These are phyloP conservation scores for Sporothrix globosa DNA, from an alignment of 2,329 filamentous ascomycete species.

Conservation along the genomic window DNA sequence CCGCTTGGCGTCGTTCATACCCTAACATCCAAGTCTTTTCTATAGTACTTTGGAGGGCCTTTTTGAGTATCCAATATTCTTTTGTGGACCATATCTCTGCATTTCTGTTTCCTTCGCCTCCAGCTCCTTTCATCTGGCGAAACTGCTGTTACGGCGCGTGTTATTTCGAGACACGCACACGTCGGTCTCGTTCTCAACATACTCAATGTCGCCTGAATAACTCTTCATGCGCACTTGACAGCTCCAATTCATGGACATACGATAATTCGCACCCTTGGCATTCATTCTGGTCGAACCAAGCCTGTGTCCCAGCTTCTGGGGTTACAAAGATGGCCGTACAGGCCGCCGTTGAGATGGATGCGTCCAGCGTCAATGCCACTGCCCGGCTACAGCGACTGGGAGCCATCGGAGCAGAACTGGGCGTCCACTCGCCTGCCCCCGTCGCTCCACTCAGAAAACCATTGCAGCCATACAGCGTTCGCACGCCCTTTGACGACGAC, in stretches of 20 bases:
- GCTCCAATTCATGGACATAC: conserved; percentile 1
- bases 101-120: neutral
- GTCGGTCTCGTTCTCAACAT: neutral
- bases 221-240: neutral
- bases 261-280: neutral
- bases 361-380: conserved; percentile 35
- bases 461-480: conserved; percentile 49
- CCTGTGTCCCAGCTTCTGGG: neutral
- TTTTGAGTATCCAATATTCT: neutral
- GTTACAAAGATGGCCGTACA: neutral
- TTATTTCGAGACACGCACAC: neutral
- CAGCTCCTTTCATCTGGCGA: neutral
- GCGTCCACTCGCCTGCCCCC: conserved; percentile 48
- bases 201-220: conserved; percentile 2
- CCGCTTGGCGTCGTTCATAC: neutral
- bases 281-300: neutral
- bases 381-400: conserved; percentile 54
- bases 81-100: neutral
- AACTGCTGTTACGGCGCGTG: neutral
- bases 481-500: conserved; percentile 54
- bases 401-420: conserved; percentile 56
- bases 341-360: conserved; percentile 28
- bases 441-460: conserved; percentile 46
- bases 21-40: neutral
- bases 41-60: neutral